A percentile compares a stretch with the other conserved stretches of the same genome.
Evolutionary conservation across 306 rosid genomes (phyloP).

Genomic region (Prunus mongolica): DNA sequence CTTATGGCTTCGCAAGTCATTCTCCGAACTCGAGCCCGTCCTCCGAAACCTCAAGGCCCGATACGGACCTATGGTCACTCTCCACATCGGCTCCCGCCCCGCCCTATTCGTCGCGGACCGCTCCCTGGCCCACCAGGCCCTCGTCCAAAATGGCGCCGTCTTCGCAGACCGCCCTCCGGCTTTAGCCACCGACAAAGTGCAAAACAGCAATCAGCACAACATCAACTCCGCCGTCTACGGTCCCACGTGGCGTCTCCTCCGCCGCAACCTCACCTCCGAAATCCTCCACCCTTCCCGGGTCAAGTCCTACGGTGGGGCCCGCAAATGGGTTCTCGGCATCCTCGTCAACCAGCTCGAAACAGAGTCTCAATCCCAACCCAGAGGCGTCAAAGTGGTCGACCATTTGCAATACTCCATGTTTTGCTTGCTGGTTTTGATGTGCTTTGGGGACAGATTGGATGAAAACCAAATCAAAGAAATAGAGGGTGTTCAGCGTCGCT

Average conservation of each 20-base stretch:
- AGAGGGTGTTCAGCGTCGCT: neutral
- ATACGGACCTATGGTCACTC: conserved; percentile 27
- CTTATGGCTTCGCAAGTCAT: conserved; percentile 11
- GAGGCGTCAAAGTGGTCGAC: neutral
- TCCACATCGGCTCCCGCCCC: conserved; percentile 19
- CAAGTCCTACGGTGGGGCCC: conserved; percentile 10
- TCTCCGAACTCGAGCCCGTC: conserved; percentile 8
- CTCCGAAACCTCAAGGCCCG: conserved; percentile 17
- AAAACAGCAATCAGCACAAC: conserved; percentile 11
- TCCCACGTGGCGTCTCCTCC: conserved; percentile 29
- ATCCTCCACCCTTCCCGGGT: conserved; percentile 28
- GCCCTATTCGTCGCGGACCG: conserved; percentile 16
- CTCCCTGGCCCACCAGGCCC: conserved; percentile 23
- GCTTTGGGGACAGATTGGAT: conserved; percentile 23
- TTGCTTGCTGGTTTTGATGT: conserved; percentile 23
- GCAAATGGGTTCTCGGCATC: conserved; percentile 22
- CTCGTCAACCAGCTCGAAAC: conserved; percentile 10
- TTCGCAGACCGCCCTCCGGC: conserved; percentile 27
- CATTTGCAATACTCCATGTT: conserved; percentile 26
- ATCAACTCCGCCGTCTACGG: conserved; percentile 24
- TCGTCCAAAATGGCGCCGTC: conserved; percentile 24
- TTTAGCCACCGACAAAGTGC: neutral
- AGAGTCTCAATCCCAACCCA: neutral
- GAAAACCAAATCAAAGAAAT: conserved; percentile 15
- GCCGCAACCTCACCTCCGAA: conserved; percentile 30